These are phyloP conservation scores for Pezicula radicicola DNA, from an alignment of 2,329 filamentous ascomycete species.

Conservation along the genomic window DNA sequence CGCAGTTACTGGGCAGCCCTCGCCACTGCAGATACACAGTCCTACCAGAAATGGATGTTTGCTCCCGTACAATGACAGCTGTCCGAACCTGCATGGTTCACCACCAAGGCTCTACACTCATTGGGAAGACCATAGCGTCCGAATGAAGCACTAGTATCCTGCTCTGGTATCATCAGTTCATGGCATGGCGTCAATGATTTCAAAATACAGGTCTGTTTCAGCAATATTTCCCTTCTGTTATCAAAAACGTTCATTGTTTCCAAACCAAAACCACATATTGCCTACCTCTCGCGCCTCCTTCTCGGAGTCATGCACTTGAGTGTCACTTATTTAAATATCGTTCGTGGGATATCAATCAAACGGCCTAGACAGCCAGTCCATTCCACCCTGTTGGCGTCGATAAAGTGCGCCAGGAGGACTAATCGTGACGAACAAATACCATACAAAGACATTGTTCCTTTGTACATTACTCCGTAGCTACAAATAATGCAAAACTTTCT, in stretches of 20 bases:
- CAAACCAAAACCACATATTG: conserved; percentile 31
- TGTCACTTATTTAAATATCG: conserved; percentile 34
- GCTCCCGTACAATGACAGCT: too few relatives aligned
- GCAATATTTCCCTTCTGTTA: background rate
- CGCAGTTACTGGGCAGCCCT: too few relatives aligned
- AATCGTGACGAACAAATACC: conserved; percentile 30
- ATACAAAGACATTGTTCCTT: background rate
- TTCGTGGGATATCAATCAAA: conserved; percentile 33
- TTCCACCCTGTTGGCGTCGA: conserved; percentile 34
- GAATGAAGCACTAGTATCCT: too few relatives aligned
- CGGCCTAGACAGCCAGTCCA: conserved; percentile 35
- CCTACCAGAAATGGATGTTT: too few relatives aligned
- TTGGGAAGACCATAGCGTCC: too few relatives aligned
- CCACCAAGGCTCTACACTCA: too few relatives aligned
- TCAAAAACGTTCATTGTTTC: background rate
- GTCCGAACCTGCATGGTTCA: too few relatives aligned
- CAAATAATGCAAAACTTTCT: background rate
- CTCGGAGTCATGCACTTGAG: conserved; percentile 27
- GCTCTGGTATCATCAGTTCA: too few relatives aligned
- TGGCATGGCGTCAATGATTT: background rate
- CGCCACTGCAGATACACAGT: too few relatives aligned
- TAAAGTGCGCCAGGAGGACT: conserved; percentile 33
- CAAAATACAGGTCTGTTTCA: background rate
- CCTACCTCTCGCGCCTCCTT: conserved; percentile 31
- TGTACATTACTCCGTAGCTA: background rate